Evolutionary conservation across 1,284 basidiomycete species (phyloP).

Genomic region (Polyporus tsugae): DNA sequence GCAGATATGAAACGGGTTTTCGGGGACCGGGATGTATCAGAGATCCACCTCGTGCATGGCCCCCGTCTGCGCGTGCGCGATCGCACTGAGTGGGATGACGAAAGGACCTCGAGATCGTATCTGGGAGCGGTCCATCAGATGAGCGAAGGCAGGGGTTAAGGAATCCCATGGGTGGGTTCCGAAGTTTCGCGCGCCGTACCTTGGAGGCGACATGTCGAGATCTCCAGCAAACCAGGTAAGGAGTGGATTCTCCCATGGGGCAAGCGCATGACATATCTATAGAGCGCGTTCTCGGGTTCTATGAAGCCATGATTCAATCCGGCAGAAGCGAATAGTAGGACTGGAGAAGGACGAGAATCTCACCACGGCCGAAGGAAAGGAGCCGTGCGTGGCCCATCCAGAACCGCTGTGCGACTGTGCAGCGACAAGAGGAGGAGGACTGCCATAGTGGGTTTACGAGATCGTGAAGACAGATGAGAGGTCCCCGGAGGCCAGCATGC

Average conservation of each 20-base stretch:
- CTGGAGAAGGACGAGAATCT: constrained; percentile 24
- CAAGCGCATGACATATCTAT: constrained; percentile 14
- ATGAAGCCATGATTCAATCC: constrained; percentile 11
- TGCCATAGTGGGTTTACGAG: constrained; percentile 2
- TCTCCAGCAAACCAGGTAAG: constrained; percentile 7
- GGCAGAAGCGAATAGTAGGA: constrained; percentile 11
- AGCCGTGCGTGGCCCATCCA: neutral
- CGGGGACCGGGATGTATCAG: constrained; percentile 19
- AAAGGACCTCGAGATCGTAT: constrained; percentile 12
- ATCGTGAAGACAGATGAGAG: constrained; percentile 17
- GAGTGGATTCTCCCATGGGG: constrained; percentile 10
- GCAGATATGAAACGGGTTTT: constrained; percentile 13
- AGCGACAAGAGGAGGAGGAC: neutral
- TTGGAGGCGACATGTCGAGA: constrained; percentile 18
- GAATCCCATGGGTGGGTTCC: constrained; percentile 9
- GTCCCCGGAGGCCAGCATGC: constrained; percentile 22
- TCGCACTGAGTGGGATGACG: constrained; percentile 10
- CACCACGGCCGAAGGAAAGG: constrained; percentile 16
- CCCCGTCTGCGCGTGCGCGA: constrained; percentile 11
- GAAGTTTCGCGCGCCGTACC: constrained; percentile 15
- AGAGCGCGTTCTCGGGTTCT: constrained; percentile 8
- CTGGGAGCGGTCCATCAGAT: constrained; percentile 14
- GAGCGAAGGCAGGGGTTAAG: constrained; percentile 7
- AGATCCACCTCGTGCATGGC: constrained; percentile 12
- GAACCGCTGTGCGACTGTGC: constrained; percentile 9